Conservation (phyloP, 495 filamentous ascomycete species). For the Tuber magnatum region DNA sequence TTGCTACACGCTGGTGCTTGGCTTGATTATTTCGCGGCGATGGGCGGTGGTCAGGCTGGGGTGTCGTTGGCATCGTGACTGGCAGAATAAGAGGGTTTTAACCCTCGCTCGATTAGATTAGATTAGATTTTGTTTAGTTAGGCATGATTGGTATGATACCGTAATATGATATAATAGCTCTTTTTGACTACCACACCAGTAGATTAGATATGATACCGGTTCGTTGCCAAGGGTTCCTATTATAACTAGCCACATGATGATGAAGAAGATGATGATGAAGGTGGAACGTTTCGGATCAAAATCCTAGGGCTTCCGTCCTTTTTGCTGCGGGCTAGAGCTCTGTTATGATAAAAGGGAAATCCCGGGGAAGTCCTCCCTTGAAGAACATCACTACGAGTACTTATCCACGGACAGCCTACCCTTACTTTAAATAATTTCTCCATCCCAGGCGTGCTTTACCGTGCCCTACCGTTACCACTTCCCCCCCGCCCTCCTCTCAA, state of each 20-base stretch:
- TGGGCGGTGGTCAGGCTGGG: neutral
- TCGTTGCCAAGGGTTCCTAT: neutral
- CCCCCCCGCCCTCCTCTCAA: slow-evolving; percentile 14
- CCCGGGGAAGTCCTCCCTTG: neutral
- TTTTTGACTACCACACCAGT: too few relatives aligned
- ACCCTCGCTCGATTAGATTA: neutral
- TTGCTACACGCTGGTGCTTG: neutral
- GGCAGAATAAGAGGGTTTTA: neutral
- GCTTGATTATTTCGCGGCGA: neutral
- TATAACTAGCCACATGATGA: too few relatives aligned
- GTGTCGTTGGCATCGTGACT: neutral
- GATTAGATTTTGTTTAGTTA: neutral
- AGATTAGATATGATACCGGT: too few relatives aligned
- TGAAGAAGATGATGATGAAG: neutral
- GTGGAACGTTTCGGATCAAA: neutral
- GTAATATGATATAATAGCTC: too few relatives aligned
- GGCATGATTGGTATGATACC: too few relatives aligned
- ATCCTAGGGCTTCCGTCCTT: neutral
- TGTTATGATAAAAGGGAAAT: neutral
- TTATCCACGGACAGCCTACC: neutral
- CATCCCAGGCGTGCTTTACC: neutral
- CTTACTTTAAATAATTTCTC: slow-evolving; percentile 2
- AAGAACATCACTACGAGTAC: neutral
- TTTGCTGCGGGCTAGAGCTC: neutral
- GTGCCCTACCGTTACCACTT: slow-evolving; percentile 2